Percentiles rank a stretch among this genome's conserved stretches.
These are phyloP conservation scores for Colletotrichum costaricense DNA, from an alignment of 2,329 filamentous ascomycete species.

Conservation along the genomic window DNA sequence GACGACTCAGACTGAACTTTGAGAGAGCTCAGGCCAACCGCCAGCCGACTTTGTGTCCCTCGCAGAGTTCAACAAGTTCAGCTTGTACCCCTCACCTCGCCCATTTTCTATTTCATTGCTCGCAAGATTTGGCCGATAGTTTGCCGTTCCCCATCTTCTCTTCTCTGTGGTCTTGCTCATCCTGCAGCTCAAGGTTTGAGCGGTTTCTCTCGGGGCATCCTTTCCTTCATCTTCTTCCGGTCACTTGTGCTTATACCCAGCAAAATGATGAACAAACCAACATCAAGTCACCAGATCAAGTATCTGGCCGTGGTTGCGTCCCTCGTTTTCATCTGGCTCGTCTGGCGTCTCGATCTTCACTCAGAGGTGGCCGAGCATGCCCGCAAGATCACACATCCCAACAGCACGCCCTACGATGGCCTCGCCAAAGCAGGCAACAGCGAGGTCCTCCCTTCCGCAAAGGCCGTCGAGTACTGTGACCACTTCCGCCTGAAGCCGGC, in stretches of 20 bases:
- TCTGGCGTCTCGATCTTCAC: slow-evolving; percentile 23
- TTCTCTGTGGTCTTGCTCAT: not conserved
- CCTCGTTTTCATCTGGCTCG: slow-evolving; percentile 32
- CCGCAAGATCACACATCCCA: slow-evolving; percentile 8
- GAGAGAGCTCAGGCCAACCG: not conserved
- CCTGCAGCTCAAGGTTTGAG: not conserved
- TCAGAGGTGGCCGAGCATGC: slow-evolving; percentile 6
- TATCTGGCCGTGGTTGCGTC: slow-evolving; percentile 12
- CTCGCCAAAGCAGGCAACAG: slow-evolving; percentile 1
- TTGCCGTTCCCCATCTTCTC: not conserved
- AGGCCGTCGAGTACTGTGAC: slow-evolving; percentile 44
- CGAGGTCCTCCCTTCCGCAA: slow-evolving; percentile 19
- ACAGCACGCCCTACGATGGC: not conserved
- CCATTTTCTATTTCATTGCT: not conserved
- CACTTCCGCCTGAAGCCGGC: slow-evolving; percentile 53
- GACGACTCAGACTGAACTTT: not conserved
- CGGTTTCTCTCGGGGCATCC: not conserved
- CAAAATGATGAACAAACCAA: slow-evolving; percentile 5
- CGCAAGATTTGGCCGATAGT: not conserved
- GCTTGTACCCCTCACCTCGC: not conserved
- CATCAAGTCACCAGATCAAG: slow-evolving; percentile 22
- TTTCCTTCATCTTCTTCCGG: not conserved
- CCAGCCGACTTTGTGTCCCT: not conserved
- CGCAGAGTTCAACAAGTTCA: not conserved
- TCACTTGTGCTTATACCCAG: not conserved